Conservation (phyloP, 83 land plant genomes). For the Isoetes engelmannii region DNA sequence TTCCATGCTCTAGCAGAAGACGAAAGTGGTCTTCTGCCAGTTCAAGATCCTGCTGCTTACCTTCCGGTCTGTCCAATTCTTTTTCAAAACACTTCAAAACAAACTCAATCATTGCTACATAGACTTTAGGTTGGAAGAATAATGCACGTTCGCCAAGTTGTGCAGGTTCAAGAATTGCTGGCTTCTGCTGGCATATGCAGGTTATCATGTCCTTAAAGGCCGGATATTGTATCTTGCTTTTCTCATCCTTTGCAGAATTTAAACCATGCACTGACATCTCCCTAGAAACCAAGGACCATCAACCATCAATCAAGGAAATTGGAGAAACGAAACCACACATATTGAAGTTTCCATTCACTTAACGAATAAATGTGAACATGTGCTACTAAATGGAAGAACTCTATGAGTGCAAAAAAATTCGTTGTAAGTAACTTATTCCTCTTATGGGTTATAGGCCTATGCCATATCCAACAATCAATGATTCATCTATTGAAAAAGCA, state of each 20-base stretch:
- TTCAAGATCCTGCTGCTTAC: constrained; percentile 13
- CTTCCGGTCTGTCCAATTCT: constrained; percentile 20
- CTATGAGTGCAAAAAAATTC: too few species aligned
- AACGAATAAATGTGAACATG: too few species aligned
- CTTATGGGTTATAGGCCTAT: too few species aligned
- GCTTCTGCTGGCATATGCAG: constrained; percentile 59
- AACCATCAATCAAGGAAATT: too few species aligned
- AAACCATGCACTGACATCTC: constrained; percentile 85
- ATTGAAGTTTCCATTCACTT: too few species aligned
- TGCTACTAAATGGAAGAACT: too few species aligned
- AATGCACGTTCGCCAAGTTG: constrained; percentile 45
- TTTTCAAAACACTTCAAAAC: constrained; percentile 62
- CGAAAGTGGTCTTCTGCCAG: constrained; percentile 41
- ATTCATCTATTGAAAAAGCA: neutral
- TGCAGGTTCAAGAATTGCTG: constrained; percentile 36
- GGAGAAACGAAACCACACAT: too few species aligned
- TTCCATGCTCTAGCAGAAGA: constrained; percentile 72
- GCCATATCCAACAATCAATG: neutral
- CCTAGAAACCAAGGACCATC: constrained; percentile 22
- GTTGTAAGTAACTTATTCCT: too few species aligned
- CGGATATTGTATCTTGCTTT: constrained; percentile 41
- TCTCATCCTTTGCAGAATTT: constrained; percentile 37
- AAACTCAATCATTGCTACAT: constrained; percentile 66
- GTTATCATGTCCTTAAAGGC: constrained; percentile 49
- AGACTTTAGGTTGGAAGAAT: constrained; percentile 65